Conservation (phyloP, 2,329 filamentous ascomycete genomes). For the Ploettnerulaceae sp. region DNA sequence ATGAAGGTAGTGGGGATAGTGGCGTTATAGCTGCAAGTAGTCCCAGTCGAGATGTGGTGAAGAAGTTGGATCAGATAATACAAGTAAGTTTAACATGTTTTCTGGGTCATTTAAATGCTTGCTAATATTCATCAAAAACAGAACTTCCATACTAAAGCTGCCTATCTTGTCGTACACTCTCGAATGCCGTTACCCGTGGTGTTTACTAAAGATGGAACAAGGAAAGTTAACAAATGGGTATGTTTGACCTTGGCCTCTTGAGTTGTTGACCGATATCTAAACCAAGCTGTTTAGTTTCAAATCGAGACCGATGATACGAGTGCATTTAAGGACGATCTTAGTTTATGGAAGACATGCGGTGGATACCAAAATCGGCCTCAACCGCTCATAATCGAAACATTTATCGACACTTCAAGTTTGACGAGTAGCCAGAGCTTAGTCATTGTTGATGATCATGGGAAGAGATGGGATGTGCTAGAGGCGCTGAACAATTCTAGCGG, state of each 20-base stretch:
- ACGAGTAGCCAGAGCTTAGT: constrained; percentile 83
- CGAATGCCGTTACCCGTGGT: constrained; percentile 60
- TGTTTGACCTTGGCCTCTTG: constrained; percentile 29
- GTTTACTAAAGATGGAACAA: constrained; percentile 50
- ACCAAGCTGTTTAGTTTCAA: constrained; percentile 64
- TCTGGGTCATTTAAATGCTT: neutral
- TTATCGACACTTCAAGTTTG: constrained; percentile 73
- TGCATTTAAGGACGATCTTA: constrained; percentile 74
- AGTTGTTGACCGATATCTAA: neutral
- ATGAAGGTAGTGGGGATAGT: constrained; percentile 41
- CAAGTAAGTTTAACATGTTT: constrained; percentile 51
- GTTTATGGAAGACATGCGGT: constrained; percentile 76
- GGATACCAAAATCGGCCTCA: constrained; percentile 72
- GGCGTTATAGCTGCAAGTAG: constrained; percentile 41
- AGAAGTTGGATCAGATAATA: constrained; percentile 88
- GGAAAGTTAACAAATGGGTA: constrained; percentile 84
- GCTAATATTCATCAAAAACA: constrained; percentile 38
- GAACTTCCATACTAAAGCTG: constrained; percentile 90
- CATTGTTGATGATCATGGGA: constrained; percentile 80
- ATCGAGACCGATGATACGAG: constrained; percentile 91
- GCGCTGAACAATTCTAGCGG: constrained; percentile 63
- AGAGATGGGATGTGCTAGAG: constrained; percentile 87
- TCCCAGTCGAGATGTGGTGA: constrained; percentile 61
- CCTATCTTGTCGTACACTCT: constrained; percentile 76
- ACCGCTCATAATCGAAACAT: constrained; percentile 85